A percentile compares a stretch with the other conserved stretches of the same genome.
Evolutionary conservation across 305 asterid species (phyloP).

Genomic region (Fraxinus latifolia): DNA sequence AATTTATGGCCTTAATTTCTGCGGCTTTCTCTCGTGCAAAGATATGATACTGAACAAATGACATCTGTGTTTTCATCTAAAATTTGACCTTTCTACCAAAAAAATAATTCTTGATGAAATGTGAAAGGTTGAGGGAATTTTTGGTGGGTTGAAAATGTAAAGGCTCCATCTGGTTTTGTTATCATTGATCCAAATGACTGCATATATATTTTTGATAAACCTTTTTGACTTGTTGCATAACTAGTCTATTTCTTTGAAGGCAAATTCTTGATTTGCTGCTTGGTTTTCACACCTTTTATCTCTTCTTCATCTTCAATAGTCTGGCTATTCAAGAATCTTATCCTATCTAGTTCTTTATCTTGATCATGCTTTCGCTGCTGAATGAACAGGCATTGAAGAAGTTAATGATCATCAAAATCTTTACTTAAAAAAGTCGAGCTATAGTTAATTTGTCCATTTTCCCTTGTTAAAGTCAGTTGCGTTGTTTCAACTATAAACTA

Average conservation of each 20-base stretch:
- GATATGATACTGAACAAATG: neutral
- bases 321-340: neutral
- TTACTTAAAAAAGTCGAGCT: neutral
- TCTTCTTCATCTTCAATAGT: neutral
- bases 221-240: neutral
- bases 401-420: neutral
- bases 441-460: neutral
- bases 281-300: slow-evolving; percentile 4
- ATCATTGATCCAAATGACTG: neutral
- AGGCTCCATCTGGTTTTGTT: neutral
- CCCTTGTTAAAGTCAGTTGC: neutral
- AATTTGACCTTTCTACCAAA: neutral
- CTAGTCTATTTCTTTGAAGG: neutral
- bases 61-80: neutral
- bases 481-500: neutral
- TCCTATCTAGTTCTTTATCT: neutral
- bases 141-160: neutral
- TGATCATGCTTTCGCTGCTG: slow-evolving; percentile 21
- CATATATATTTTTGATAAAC: neutral
- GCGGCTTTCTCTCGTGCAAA: neutral
- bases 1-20: neutral
- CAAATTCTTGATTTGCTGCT: neutral
- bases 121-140: neutral
- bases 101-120: neutral
- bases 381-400: neutral